phyloP scores from a whole-genome alignment of 306 rosid species.

The Astragalus membranaceus region DNA sequence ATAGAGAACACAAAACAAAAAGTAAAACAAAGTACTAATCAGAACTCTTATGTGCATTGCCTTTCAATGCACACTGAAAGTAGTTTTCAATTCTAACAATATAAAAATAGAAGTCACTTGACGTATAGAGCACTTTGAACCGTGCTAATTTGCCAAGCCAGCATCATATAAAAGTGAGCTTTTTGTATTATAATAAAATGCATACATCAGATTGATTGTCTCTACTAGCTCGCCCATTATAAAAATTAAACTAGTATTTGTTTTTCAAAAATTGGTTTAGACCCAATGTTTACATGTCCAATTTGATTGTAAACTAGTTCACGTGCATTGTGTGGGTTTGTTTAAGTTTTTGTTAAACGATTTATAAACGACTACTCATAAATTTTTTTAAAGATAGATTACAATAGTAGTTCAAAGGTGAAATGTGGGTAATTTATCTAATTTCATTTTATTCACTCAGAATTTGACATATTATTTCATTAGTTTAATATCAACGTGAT shows the following conservation, averaged over 20 bases:
- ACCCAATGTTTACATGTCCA: not conserved
- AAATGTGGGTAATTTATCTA: too few relatives aligned
- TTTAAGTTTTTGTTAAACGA: too few relatives aligned
- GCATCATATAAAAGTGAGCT: conserved; percentile 3
- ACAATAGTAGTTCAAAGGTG: too few relatives aligned
- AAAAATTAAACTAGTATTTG: not conserved
- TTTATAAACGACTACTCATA: too few relatives aligned
- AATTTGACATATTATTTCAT: too few relatives aligned
- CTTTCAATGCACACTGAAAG: not conserved
- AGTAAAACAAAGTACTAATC: conserved; percentile 8
- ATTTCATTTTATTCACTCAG: too few relatives aligned
- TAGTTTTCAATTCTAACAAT: not conserved
- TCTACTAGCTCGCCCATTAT: not conserved
- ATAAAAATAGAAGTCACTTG: not conserved
- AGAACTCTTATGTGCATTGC: not conserved
- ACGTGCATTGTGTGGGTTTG: too few relatives aligned
- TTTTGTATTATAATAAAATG: not conserved
- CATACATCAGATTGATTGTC: not conserved
- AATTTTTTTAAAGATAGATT: too few relatives aligned
- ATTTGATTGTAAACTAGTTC: not conserved
- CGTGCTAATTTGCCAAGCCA: conserved; percentile 13
- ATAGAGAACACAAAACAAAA: conserved; percentile 21
- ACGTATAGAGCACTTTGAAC: conserved; percentile 26
- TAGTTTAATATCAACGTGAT: too few relatives aligned
- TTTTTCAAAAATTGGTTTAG: not conserved